Evolutionary conservation across 2,329 filamentous ascomycete genomes (phyloP).

Genomic region (Elsinoe arachidis): DNA sequence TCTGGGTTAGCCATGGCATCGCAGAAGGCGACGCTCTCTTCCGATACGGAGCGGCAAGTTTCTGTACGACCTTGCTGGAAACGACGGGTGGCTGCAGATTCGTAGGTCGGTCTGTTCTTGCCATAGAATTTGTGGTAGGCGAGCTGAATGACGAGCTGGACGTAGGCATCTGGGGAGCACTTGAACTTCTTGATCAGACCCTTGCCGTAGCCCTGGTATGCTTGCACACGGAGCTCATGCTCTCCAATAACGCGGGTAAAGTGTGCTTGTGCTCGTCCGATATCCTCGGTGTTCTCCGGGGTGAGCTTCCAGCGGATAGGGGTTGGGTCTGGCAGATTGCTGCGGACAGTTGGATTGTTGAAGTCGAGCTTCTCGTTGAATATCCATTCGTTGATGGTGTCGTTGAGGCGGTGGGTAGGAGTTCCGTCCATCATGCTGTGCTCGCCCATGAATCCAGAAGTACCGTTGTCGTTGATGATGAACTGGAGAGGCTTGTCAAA

Average conservation of each 20-base stretch:
- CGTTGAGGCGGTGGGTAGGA: conserved; percentile 91
- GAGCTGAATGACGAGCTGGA: conserved; percentile 97
- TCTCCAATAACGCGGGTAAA: conserved; percentile 73
- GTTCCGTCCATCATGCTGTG: conserved; percentile 99
- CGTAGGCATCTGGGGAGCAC: conserved; percentile 93
- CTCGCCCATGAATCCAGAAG: conserved; percentile 94
- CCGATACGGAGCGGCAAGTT: conserved; percentile 85
- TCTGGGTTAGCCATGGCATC: conserved; percentile 67
- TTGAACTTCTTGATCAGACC: conserved; percentile 99
- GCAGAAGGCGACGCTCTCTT: conserved; percentile 87
- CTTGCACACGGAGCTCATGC: conserved; percentile 87
- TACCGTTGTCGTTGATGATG: conserved; percentile 96
- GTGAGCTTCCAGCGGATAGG: conserved; percentile 71
- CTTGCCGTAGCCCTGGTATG: conserved; percentile 96
- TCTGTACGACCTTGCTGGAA: conserved; percentile 97
- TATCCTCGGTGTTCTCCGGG: conserved; percentile 63
- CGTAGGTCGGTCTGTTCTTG: conserved; percentile 94
- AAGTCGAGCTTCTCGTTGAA: conserved; percentile 93
- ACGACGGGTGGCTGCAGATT: conserved; percentile 86
- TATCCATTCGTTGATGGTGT: conserved; percentile 85
- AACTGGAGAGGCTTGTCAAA: conserved; percentile 98
- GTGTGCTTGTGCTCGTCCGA: conserved; percentile 68
- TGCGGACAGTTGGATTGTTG: conserved; percentile 66
- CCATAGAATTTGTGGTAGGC: conserved; percentile 99
- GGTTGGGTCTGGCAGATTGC: conserved; percentile 72